These are phyloP conservation scores for Rhytidhysteron rufulum DNA, from an alignment of 2,329 filamentous ascomycete genomes.

Conservation along the genomic window DNA sequence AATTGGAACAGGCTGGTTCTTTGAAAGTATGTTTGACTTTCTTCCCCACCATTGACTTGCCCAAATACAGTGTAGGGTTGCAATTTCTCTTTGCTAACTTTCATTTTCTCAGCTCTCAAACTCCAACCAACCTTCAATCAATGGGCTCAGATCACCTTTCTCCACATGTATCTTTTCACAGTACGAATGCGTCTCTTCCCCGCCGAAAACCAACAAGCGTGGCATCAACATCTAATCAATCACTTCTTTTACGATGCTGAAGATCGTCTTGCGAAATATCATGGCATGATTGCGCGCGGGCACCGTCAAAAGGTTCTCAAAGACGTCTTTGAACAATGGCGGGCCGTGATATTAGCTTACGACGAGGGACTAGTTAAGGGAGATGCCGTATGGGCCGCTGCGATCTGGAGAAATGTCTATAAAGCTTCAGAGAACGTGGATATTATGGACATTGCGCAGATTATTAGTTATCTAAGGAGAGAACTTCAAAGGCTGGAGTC, in stretches of 20 bases:
- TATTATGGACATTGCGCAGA: conserved; percentile 55
- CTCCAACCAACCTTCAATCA: conserved; percentile 86
- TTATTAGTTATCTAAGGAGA: conserved; percentile 62
- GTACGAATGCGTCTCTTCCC: conserved; percentile 79
- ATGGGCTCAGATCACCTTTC: conserved; percentile 93
- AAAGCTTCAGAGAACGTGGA: conserved; percentile 66
- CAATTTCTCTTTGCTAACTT: no score
- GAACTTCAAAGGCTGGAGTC: conserved; percentile 53
- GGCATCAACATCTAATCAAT: conserved; percentile 88
- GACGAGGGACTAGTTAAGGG: conserved; percentile 76
- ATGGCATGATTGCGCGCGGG: conserved; percentile 58
- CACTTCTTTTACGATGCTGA: conserved; percentile 93
- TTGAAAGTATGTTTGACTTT: conserved; percentile 61
- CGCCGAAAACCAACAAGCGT: conserved; percentile 63
- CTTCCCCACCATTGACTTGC: no score
- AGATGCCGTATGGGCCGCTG: conserved; percentile 72
- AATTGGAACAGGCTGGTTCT: conserved; percentile 72
- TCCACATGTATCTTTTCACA: conserved; percentile 91
- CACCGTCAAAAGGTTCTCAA: conserved; percentile 65
- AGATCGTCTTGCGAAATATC: conserved; percentile 75
- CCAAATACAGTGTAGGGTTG: neutral
- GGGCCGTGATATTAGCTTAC: conserved; percentile 78
- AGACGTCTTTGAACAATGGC: conserved; percentile 91
- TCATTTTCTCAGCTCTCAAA: conserved; percentile 64
- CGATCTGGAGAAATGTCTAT: conserved; percentile 92